These are phyloP conservation scores for Chlorella sp. DNA, from an alignment of 139 green algal genomes.

Conservation along the genomic window DNA sequence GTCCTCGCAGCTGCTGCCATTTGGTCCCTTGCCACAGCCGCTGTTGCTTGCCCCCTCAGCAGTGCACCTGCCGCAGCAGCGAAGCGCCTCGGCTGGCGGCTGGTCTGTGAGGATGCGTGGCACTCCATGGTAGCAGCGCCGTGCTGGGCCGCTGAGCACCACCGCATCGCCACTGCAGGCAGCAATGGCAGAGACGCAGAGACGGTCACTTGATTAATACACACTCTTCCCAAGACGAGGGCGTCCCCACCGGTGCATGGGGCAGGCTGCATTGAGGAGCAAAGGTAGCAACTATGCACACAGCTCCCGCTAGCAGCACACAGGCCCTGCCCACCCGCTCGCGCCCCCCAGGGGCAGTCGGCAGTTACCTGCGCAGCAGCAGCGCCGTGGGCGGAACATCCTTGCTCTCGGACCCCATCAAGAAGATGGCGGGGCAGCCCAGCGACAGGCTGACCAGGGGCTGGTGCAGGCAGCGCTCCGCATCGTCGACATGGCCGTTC, in stretches of 20 bases:
- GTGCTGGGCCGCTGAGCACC: constrained; percentile 71
- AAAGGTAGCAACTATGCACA: too few relatives aligned
- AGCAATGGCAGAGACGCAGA: too few relatives aligned
- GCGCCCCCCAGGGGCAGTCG: too few relatives aligned
- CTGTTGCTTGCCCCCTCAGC: too few relatives aligned
- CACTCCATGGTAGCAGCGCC: constrained; percentile 81
- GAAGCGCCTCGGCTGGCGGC: neutral
- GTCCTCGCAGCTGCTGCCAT: neutral
- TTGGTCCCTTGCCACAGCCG: neutral
- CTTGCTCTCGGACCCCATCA: constrained; percentile 75
- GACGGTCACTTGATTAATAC: too few relatives aligned
- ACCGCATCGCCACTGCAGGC: constrained; percentile 77
- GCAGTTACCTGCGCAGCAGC: constrained; percentile 56
- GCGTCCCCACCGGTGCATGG: too few relatives aligned
- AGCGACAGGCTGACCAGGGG: constrained; percentile 89
- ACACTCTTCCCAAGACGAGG: too few relatives aligned
- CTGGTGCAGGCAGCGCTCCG: constrained; percentile 75
- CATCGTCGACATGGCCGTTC: constrained; percentile 88
- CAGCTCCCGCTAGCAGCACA: too few relatives aligned
- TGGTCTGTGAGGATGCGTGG: constrained; percentile 48
- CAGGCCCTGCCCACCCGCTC: too few relatives aligned
- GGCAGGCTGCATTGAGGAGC: too few relatives aligned
- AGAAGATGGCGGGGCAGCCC: constrained; percentile 86
- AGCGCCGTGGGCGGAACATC: constrained; percentile 71
- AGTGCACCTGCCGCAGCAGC: neutral